Conservation (phyloP, 441 rosid genomes). For the Flueggea neowawraea region DNA sequence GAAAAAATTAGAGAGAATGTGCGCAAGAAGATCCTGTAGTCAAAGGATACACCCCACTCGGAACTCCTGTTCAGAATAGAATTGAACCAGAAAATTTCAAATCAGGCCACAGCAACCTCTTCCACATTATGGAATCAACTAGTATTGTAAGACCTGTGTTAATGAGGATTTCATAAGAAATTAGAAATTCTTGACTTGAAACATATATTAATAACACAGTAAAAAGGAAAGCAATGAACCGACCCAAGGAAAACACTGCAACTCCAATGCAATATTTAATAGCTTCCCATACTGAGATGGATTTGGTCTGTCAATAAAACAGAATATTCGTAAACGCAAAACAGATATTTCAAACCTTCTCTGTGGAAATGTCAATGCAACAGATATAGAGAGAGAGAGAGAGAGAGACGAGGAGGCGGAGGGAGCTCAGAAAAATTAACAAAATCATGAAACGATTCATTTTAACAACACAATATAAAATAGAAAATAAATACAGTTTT, state of each 20-base stretch:
- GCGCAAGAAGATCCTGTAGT: conserved; percentile 10
- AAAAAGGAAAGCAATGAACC: conserved; percentile 19
- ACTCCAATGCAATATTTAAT: conserved; percentile 57
- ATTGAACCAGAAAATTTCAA: conserved; percentile 98
- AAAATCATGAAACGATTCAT: no score
- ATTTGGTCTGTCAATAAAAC: conserved; percentile 50
- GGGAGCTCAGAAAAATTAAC: no score
- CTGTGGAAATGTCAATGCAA: conserved; percentile 1
- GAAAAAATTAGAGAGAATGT: background rate
- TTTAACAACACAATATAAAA: no score
- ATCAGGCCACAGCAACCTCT: conserved; percentile 88
- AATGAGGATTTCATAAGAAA: conserved; percentile 28
- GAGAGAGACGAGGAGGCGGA: no score
- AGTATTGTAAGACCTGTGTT: conserved; percentile 66
- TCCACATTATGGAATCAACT: conserved; percentile 97
- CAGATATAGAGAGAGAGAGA: background rate
- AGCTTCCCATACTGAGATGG: conserved; percentile 69
- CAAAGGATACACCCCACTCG: conserved; percentile 99
- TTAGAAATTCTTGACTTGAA: background rate
- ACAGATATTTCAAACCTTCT: no score
- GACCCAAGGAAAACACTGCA: conserved; percentile 65
- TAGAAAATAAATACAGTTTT: background rate
- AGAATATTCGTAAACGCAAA: no score
- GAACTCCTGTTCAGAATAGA: conserved; percentile 95
- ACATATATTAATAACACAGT: background rate